phyloP scores from a whole-genome alignment of 768 basidiomycete genomes.

The Tubosaeta sp. region DNA sequence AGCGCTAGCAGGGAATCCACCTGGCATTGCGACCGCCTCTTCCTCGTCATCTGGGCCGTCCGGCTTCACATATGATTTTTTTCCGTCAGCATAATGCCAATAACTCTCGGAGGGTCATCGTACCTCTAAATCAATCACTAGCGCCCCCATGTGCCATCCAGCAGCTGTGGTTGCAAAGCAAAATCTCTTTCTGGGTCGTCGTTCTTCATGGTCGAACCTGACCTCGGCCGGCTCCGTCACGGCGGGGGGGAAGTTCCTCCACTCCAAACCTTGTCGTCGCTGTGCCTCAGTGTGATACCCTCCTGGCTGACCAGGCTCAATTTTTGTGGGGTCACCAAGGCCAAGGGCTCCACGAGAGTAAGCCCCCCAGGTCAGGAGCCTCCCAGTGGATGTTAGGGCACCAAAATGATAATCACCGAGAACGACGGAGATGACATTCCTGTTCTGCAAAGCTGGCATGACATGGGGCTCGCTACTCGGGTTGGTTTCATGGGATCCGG shows the following conservation, averaged over 20 bases:
- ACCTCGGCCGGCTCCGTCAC: constrained; percentile 67
- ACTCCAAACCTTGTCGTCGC: constrained; percentile 25
- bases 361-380: constrained; percentile 76
- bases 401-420: constrained; percentile 92
- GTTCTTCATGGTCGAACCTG: constrained; percentile 59
- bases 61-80: constrained; percentile 14
- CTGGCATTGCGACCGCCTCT: constrained; percentile 27
- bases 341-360: constrained; percentile 82
- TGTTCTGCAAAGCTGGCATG: constrained; percentile 70
- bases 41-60: constrained; percentile 37
- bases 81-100: constrained; percentile 1
- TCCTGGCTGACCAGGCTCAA: constrained; percentile 55
- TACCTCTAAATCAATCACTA: constrained; percentile 83
- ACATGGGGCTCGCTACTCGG: constrained; percentile 49
- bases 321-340: constrained; percentile 64
- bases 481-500: constrained; percentile 53
- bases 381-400: constrained; percentile 75
- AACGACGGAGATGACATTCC: constrained; percentile 77
- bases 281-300: constrained; percentile 46
- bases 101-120: not conserved
- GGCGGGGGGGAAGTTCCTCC: constrained; percentile 29
- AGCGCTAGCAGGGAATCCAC: constrained; percentile 27
- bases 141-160: constrained; percentile 90
- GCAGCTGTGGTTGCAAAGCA: constrained; percentile 78
- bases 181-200: constrained; percentile 53